Evolutionary conservation across 352 stramenopile species (phyloP), one percentile per base, ranked within the genome.

Genomic region (Stephanocyclus meneghinianus): DNA sequence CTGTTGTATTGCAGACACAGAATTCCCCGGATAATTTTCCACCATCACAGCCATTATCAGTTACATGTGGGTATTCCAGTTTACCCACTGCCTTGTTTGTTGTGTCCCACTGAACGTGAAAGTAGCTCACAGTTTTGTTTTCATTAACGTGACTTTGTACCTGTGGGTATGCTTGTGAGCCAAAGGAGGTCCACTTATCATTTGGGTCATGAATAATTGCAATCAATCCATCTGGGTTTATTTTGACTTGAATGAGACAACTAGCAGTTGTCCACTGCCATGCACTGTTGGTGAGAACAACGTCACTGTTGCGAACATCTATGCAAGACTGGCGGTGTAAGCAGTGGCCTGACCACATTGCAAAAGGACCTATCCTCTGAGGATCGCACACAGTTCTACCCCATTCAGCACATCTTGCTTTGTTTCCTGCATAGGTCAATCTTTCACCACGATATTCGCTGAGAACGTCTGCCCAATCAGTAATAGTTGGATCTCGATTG

Each of bases 161-260:
- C 15, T 53, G 3, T n/a, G 78, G 62, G 26, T 59, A 66, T 18
- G 62, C n/a, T 29, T 53, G 3, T 37, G 60, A 51, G 45, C 9
- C 18, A 11, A 2, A 7, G 18, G 18, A 11, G 1, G 4, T 55
- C 15, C 8, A 18, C 11, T 9, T 65, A n/a, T 66, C 11, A 2
- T 55, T 15, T 47, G 68, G 51, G 29, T 35, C 18, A 21, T 86
- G 68, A 2, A 85, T 32, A 26, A 83, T 75, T 29, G 66, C 63
- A 71, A 86, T 73, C 40, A 80, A 55, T n/a, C 83, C 83, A 29
- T 82, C 63, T 7, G 35, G 4, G 48, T 84, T 13, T 13, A 89
- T 50, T 78, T 87, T 82, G n/a, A 89, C 76, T 72, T 78, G 37
- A 35, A 89, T 81, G 2, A 9, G 40, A 63, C 83, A 89, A 18